Conservation (phyloP, 176 grass and related monocot genomes). For the Tuctoria greenei region DNA sequence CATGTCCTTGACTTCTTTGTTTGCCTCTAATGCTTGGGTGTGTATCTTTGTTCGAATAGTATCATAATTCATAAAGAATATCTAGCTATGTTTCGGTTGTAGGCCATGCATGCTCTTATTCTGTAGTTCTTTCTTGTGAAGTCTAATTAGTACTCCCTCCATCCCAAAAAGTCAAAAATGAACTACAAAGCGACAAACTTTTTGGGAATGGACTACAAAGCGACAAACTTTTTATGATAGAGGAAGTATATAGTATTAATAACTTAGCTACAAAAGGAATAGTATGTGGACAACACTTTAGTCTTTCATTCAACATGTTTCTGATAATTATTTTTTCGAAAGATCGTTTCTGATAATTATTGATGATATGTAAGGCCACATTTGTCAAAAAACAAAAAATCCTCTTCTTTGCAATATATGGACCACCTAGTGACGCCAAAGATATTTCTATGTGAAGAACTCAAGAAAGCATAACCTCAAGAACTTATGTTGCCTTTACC, state of each 20-base stretch:
- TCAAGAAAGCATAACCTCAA: conserved; percentile 12
- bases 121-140: not conserved
- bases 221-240: no score
- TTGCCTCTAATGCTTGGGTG: conserved; percentile 6
- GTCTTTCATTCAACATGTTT: not conserved
- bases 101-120: not conserved
- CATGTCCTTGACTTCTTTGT: not conserved
- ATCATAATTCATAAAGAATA: not conserved
- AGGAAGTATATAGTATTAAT: not conserved
- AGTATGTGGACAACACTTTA: not conserved
- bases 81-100: not conserved
- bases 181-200: no score
- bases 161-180: no score
- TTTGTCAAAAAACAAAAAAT: no score
- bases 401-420: no score
- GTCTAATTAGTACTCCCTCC: not conserved
- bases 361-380: not conserved
- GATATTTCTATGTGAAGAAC: no score
- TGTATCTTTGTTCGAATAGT: conserved; percentile 1
- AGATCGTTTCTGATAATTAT: conserved; percentile 6
- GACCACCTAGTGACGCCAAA: no score
- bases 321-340: not conserved
- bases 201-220: no score
- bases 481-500: not conserved
- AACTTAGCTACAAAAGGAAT: not conserved